Conservation (phyloP, 164 flowering plant species). For the Berberis vulgaris region DNA sequence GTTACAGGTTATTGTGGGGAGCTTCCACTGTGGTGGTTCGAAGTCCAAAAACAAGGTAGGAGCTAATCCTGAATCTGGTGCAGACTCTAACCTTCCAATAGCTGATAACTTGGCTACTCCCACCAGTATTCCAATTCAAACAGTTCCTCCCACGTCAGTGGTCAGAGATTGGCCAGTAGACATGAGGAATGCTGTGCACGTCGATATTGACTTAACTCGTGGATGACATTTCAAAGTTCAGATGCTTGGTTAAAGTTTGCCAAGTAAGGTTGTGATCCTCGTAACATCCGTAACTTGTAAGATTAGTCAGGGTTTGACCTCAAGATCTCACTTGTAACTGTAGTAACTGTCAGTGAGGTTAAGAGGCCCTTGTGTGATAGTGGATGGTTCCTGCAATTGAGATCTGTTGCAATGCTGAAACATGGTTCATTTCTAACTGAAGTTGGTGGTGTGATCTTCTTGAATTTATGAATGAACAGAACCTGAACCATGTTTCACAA, state of each 20-base stretch:
- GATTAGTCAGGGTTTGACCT: too few relatives aligned
- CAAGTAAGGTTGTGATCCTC: neutral
- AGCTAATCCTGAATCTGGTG: conserved; percentile 19
- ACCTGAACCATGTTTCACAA: too few relatives aligned
- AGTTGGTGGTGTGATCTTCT: too few relatives aligned
- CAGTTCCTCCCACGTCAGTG: conserved; percentile 19
- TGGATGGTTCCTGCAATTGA: too few relatives aligned
- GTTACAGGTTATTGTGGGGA: conserved; percentile 64
- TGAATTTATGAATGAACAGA: too few relatives aligned
- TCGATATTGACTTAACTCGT: conserved; percentile 69
- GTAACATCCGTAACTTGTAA: neutral
- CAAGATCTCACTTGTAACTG: too few relatives aligned
- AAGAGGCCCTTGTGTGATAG: too few relatives aligned
- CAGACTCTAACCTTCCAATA: conserved; percentile 20
- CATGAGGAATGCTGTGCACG: conserved; percentile 31
- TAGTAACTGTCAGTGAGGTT: too few relatives aligned
- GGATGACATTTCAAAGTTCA: conserved; percentile 28
- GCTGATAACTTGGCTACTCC: conserved; percentile 31
- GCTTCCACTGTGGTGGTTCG: conserved; percentile 37
- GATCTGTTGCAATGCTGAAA: too few relatives aligned
- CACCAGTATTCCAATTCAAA: conserved; percentile 22
- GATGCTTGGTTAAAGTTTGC: neutral
- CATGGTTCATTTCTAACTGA: too few relatives aligned
- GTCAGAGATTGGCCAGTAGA: conserved; percentile 45
- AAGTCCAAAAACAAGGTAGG: conserved; percentile 34